phyloP scores from a whole-genome alignment of 2,329 filamentous ascomycete species.

The Botrytis deweyae region DNA sequence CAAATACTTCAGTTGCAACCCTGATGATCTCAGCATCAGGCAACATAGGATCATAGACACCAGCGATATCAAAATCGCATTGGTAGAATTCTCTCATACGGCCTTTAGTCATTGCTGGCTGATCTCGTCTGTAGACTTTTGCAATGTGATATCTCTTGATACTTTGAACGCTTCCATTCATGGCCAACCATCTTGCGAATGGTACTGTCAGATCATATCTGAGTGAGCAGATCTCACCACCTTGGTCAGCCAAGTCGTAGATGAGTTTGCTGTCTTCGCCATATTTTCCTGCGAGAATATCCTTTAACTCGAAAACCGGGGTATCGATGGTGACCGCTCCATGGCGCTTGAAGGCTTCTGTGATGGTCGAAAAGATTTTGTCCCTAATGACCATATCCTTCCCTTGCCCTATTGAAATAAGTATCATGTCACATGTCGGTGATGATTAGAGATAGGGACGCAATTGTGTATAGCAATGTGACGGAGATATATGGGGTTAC shows the following conservation, averaged over 20 bases:
- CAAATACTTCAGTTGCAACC: constrained; percentile 82
- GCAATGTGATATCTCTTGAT: constrained; percentile 96
- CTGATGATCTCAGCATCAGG: constrained; percentile 87
- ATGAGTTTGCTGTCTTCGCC: constrained; percentile 91
- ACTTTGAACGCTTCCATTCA: constrained; percentile 74
- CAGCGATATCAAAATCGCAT: constrained; percentile 95
- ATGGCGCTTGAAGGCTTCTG: constrained; percentile 78
- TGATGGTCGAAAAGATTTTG: constrained; percentile 74
- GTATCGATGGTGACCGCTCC: constrained; percentile 79
- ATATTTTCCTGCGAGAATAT: constrained; percentile 86
- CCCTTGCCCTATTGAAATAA: constrained; percentile 56
- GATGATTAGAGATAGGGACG: not conserved
- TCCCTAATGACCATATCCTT: constrained; percentile 78
- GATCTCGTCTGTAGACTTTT: constrained; percentile 82
- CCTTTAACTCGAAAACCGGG: constrained; percentile 80
- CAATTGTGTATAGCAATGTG: constrained; percentile 15
- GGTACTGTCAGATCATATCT: constrained; percentile 88
- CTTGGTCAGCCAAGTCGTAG: constrained; percentile 85
- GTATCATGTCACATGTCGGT: constrained; percentile 29
- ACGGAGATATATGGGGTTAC: constrained; percentile 24
- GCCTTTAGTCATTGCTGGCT: constrained; percentile 84
- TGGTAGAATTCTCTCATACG: constrained; percentile 97
- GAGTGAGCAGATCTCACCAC: constrained; percentile 79
- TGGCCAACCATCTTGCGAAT: constrained; percentile 88
- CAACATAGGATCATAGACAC: constrained; percentile 83